Base-by-base conservation (phyloP, 164 flowering plant species). In the Annona cherimola region DNA sequence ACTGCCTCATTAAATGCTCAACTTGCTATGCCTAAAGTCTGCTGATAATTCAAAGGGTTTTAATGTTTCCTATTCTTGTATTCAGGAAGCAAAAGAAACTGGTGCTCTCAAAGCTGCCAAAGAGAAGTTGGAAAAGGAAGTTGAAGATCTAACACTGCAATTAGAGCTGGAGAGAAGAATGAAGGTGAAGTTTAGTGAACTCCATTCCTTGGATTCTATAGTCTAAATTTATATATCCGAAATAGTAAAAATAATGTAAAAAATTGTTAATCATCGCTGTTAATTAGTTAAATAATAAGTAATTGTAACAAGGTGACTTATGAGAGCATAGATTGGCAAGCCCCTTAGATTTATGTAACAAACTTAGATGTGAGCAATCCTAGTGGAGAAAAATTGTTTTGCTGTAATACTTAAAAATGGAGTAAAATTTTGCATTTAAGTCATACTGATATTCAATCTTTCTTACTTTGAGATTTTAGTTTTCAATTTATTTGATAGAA, bases 81-180 rank as follows among this genome's bases (percentile, higher is more conserved):
- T 75, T 26, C 86, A 95, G 99, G 97, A 94, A 76, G 99, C 98
- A 57, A 87, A 83, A 59, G 98, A 96, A 86, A 89, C 99, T 61
- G 99, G 98, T 72, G 98, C 97, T 45, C 97, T 96, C 46, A 97
- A 93, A 79, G 98, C 93, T 79, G 99, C 98, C 63, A 96, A 96
- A 80, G 89, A 86, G 77, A 93, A 90, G 80, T 81, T 96, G 81
- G 99, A 96, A 84, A 93, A 96, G 88, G 94, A 93, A 83, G 98
- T 96, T 78, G 98, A 96, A 79, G 99, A 96, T 75, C 81, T 96
- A 70, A 92, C 97, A 74, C 93, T 92, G 97, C 83, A 91, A 75
- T 78, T 93, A 35, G 93, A 96, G 77, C 81, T 90, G 72, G 99
- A 96, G 90, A 93, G 90, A 77, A 89, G 98, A 54, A 87, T 92